These are phyloP conservation scores for Saturnispora quitensis DNA, from an alignment of 805 yeast species.

Conservation along the genomic window DNA sequence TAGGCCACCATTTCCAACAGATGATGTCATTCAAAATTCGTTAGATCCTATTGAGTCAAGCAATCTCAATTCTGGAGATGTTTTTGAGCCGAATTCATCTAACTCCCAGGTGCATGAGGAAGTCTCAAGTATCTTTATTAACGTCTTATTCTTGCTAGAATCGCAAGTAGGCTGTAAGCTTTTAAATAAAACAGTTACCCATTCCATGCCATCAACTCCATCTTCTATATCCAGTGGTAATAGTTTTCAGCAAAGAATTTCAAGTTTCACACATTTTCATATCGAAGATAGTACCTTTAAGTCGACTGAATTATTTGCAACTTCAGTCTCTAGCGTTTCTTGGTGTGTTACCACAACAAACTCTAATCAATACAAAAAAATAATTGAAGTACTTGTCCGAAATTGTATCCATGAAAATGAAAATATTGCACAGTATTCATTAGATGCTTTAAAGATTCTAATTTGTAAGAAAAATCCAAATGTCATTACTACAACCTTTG, in stretches of 20 bases:
- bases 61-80: slow-evolving; percentile 27
- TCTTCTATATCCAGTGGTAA: slow-evolving; percentile 16
- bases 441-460: slow-evolving; percentile 51
- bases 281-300: slow-evolving; percentile 24
- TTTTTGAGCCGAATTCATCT: slow-evolving; percentile 35
- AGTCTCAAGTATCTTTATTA: slow-evolving; percentile 48
- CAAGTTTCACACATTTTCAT: slow-evolving; percentile 31
- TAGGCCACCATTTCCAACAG: slow-evolving; percentile 69
- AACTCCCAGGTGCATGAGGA: slow-evolving; percentile 59
- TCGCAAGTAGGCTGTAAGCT: slow-evolving; percentile 39
- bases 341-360: slow-evolving; percentile 42
- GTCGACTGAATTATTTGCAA: slow-evolving; percentile 56
- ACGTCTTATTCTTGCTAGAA: slow-evolving; percentile 53
- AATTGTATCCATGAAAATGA: slow-evolving; percentile 63
- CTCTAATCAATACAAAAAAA: slow-evolving; percentile 40
- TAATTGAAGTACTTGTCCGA: slow-evolving; percentile 68
- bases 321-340: slow-evolving; percentile 63
- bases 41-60: slow-evolving; percentile 28
- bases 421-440: slow-evolving; percentile 55
- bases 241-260: slow-evolving; percentile 28
- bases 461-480: slow-evolving; percentile 65
- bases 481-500: slow-evolving; percentile 61
- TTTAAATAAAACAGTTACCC: slow-evolving; percentile 11
- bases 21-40: slow-evolving; percentile 32
- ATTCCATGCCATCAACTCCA: slow-evolving; percentile 14